Evolutionary conservation across 345 rosid species (phyloP), one percentile per base, ranked within the genome.

Genomic region (Rhodomyrtus tomentosa): DNA sequence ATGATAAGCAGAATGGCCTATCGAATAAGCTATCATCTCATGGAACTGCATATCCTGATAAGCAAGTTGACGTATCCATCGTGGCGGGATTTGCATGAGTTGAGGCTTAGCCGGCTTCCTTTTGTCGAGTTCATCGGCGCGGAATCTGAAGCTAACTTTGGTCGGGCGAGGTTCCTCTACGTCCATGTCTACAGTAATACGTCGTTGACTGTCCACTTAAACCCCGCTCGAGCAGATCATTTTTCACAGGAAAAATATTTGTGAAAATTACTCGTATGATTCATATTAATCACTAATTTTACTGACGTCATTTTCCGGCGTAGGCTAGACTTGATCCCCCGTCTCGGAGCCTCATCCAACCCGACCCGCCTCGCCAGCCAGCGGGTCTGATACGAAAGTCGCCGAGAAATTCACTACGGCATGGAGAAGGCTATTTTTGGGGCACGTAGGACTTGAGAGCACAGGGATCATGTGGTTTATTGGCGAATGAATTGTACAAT

Each of bases 81-180:
- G 76, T 68, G 76, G 76, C 25, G 0, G 42, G 76, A 10, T 18
- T 68, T 38, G 76, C 76, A 7, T 36, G 76, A 68, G 25, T 36
- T 68, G 45, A 36, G 76, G 45, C 90, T 88, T 84, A 93, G 93
- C 98, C 98, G 96, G 93, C 96, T 93, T 76, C 87, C 18, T 49
- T 85, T 91, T 25, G 90, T 92, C 92, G 83, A 92, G 89, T 87
- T 89, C 86, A 86, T 92, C 98, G 95, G 95, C 96, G 91, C 93
- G 93, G 94, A 94, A 91, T 92, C 92, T 85, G 87, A 45, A 90
- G 92, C 92, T 89, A 90, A 91, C 94, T 68, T 21, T 4, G 6
- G 12, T 2, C 14, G 38, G 20, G 84, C 3, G 27, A 7, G 10
- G 38, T 24, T 82, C 76, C 27, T 22, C 38, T 52, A 59, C 68